Evolutionary conservation across 441 rosid species (phyloP), one percentile per base, ranked within the genome.

Genomic region (Raphanus hybrid): DNA sequence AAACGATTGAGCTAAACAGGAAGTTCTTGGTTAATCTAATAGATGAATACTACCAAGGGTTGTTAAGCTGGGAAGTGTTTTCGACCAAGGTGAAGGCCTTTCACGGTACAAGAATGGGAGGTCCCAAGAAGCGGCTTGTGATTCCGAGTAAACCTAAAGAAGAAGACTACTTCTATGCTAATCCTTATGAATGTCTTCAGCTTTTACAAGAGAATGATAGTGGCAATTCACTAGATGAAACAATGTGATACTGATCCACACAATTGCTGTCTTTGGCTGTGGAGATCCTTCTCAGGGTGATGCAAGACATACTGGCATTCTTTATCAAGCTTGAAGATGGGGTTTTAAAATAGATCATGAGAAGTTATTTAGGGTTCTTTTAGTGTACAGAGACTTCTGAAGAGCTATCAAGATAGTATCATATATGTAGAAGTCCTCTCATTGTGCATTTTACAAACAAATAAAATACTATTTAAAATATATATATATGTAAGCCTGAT

Each of bases 161-260:
- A 75, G 98, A 94, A 83, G 97, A 94, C 70, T 92, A 90, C 77
- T 94, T 92, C 84, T 94, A 87, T 72, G 87, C 98, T 41, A 94
- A 94, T 72, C 97, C 98, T 3, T 88, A 92, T 61, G 98, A 94
- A 78, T 94, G 98, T 75, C 84, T 92, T 81, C 86, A 86, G 74
- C 70, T 81, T 16, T 73, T 86, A 32, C 82, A 82, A 16, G 87
- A 80, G 73, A 77, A 1, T 43, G 39, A 41, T 3, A 72, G 20
- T 60, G 73, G 67, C 9, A 59, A 41, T 27, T 57, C 72, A 66
- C 64, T 35, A 3, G 73, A 75, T 12, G 68, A 57, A 75, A 78
- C 74, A 57, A 61, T 11, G 52, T 60, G 69, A 78, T 14, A 41
- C 50, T 3, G 57, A 73, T 66, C 14, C 50, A 43, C 37, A 1